Base-by-base conservation (phyloP, 2,329 filamentous ascomycete genomes). In the Ramularia collo-cygni region DNA sequence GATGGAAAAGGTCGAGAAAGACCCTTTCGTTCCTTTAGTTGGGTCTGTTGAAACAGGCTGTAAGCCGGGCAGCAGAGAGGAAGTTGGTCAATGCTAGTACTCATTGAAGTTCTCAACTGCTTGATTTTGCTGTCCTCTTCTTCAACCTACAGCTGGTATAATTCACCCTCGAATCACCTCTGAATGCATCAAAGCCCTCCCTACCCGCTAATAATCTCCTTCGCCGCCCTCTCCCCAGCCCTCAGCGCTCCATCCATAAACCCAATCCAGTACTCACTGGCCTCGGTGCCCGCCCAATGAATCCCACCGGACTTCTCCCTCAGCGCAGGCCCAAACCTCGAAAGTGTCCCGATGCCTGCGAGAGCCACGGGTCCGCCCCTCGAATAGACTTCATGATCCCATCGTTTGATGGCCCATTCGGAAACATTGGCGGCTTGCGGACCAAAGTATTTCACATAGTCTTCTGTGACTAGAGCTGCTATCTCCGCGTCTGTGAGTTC, bases 201-300 rank as follows among this genome's bases (percentile, higher is more conserved):
- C 30, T 17, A n/a, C 9, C 12, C 30, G 1, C 1, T 21, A 14
- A 40, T 14, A 3, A 37, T 32, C 34, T 43, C 43, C 32, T 30
- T 17, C 8, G 40, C 46, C 12, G 36, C 51, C 26, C 50, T 18
- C 41, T 48, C 47, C 6, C 54, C 55, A 3, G 51, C 44, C 19
- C 51, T 40, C 13, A 57, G 43, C 6, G 55, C 55, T 4, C 53
- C 55, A 33, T 56, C 53, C 50, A 57, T 57, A 27, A 53, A 56
- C 7, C 54, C 54, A 15, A 40, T 30, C 54, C 55, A 57, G 28
- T 47, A 52, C 12, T 36, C 21, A 6, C 46, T 42, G 9, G 50
- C 37, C 36, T 57, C 54, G 2, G 54, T 57, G 1, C 55, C 54
- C 12, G 54, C 55, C 44, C 53, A 57, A 40, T 52, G 42, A 13